phyloP scores from a whole-genome alignment of 441 rosid species.

The Hura crepitans region DNA sequence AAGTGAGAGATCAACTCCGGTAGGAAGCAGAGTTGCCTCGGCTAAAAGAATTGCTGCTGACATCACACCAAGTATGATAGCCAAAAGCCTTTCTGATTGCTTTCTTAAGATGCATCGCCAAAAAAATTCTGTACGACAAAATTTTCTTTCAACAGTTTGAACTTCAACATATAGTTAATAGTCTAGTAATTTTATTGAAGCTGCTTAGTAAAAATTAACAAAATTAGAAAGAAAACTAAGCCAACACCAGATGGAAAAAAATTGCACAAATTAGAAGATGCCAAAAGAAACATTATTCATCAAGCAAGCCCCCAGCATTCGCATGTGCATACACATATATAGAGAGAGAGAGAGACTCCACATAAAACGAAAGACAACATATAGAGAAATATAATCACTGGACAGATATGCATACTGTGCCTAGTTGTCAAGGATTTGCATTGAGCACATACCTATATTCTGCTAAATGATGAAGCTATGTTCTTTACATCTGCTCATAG shows the following conservation, averaged over 20 bases:
- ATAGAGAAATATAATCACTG: neutral
- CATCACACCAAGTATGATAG: constrained; percentile 70
- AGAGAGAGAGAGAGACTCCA: neutral
- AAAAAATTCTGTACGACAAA: constrained; percentile 62
- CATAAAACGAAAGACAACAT: neutral
- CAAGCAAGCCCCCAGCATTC: neutral
- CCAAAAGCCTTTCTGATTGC: constrained; percentile 63
- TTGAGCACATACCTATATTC: neutral
- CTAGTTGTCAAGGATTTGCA: neutral
- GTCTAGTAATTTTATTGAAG: neutral
- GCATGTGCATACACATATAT: neutral
- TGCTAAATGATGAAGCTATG: neutral
- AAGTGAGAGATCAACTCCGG: constrained; percentile 78
- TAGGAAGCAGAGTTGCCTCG: constrained; percentile 82
- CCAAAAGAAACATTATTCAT: neutral
- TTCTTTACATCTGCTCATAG: neutral
- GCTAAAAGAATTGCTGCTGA: constrained; percentile 97
- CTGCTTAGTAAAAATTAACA: neutral
- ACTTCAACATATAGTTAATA: constrained; percentile 9
- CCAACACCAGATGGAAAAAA: neutral
- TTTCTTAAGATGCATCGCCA: constrained; percentile 80
- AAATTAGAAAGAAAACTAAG: neutral
- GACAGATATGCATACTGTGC: neutral
- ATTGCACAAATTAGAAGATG: neutral
- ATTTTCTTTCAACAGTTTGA: constrained; percentile 16